phyloP scores from a whole-genome alignment of 2,329 filamentous ascomycete genomes.

The Coniella vitis region DNA sequence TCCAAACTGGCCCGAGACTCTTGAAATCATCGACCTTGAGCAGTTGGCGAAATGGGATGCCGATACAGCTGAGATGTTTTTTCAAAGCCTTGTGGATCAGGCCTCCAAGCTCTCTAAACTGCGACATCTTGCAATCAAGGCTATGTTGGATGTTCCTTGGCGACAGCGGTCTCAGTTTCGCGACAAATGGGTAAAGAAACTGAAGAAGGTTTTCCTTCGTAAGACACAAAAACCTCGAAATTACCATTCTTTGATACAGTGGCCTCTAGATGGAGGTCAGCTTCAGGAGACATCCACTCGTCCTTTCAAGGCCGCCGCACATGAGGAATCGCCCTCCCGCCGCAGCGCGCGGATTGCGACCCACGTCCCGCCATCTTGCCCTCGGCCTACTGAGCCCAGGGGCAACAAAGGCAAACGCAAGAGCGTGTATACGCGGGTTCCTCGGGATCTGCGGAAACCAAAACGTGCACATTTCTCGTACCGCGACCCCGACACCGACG shows the following conservation, averaged over 20 bases:
- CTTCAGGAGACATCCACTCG: not conserved
- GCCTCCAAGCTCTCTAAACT: constrained; percentile 61
- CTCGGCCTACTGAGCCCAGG: not conserved
- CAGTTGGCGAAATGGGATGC: constrained; percentile 71
- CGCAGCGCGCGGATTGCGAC: constrained; percentile 25
- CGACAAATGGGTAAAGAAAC: constrained; percentile 65
- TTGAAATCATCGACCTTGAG: constrained; percentile 67
- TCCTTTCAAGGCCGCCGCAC: not conserved
- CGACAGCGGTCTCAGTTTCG: constrained; percentile 74
- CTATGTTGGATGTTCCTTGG: constrained; percentile 76
- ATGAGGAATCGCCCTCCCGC: constrained; percentile 14
- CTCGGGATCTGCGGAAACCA: constrained; percentile 11
- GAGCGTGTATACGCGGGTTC: not conserved
- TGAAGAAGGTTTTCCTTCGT: constrained; percentile 61
- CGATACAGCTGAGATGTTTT: constrained; percentile 66
- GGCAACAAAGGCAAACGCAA: constrained; percentile 11
- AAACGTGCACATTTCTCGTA: constrained; percentile 12
- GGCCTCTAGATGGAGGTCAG: constrained; percentile 4
- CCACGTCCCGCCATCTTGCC: constrained; percentile 10
- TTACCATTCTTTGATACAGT: constrained; percentile 14
- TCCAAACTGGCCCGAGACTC: constrained; percentile 69
- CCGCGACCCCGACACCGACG: constrained; percentile 13
- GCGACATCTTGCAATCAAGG: constrained; percentile 64
- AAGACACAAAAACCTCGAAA: constrained; percentile 16
- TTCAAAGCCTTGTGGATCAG: constrained; percentile 68